These are phyloP conservation scores for Psilocybe cubensis DNA, from an alignment of 768 basidiomycete genomes.

Conservation along the genomic window DNA sequence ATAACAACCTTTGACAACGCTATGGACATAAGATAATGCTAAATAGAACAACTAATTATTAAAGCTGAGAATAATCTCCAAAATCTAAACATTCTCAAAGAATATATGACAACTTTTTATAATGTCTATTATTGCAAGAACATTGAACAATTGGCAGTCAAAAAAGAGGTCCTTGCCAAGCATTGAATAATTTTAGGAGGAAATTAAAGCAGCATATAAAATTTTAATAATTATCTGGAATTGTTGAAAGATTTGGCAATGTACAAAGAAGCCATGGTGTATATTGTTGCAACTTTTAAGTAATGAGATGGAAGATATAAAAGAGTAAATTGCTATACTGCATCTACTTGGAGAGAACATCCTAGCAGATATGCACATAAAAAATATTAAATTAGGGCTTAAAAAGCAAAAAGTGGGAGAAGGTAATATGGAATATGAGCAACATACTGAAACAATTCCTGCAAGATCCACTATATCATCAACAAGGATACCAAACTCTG, in stretches of 20 bases:
- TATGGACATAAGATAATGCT: conserved; percentile 58
- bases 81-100: conserved; percentile 66
- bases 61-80: conserved; percentile 63
- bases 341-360: conserved; percentile 61
- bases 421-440: not conserved
- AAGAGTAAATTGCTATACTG: conserved; percentile 72
- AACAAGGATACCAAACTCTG: conserved; percentile 83
- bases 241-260: conserved; percentile 57
- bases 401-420: conserved; percentile 59
- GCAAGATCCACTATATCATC: conserved; percentile 93
- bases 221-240: conserved; percentile 51
- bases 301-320: conserved; percentile 76
- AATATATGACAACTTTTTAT: conserved; percentile 56
- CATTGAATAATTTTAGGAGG: conserved; percentile 76
- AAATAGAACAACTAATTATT: conserved; percentile 60
- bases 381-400: conserved; percentile 67
- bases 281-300: conserved; percentile 74
- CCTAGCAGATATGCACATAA: conserved; percentile 76
- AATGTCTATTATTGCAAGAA: conserved; percentile 66
- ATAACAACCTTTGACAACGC: conserved; percentile 59
- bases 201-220: conserved; percentile 52
- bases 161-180: conserved; percentile 58
- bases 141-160: conserved; percentile 41
- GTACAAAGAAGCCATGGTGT: conserved; percentile 65
- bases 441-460: conserved; percentile 76